Conservation (phyloP, 2,329 filamentous ascomycete genomes). For the Monosporascus sp. region DNA sequence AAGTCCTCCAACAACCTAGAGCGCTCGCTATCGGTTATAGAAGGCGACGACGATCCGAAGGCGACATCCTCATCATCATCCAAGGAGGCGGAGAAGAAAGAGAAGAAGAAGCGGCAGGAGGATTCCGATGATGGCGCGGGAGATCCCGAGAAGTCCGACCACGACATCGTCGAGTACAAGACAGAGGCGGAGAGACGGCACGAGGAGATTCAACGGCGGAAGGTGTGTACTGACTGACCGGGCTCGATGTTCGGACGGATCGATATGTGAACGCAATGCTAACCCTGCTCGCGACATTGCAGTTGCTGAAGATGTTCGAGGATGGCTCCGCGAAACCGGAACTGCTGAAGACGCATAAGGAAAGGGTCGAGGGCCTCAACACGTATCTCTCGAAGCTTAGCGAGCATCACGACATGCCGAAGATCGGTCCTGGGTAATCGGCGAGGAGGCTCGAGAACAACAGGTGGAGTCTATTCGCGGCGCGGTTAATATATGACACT, state of each 20-base stretch:
- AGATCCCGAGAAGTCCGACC: slow-evolving; percentile 19
- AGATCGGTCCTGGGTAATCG: slow-evolving; percentile 54
- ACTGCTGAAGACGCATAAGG: slow-evolving; percentile 92
- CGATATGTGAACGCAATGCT: slow-evolving; percentile 3
- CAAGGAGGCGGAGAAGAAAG: slow-evolving; percentile 19
- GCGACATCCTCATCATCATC: not conserved
- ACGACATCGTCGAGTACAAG: slow-evolving; percentile 46
- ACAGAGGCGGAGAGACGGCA: slow-evolving; percentile 79
- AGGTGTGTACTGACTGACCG: slow-evolving; percentile 51
- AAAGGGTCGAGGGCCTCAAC: slow-evolving; percentile 92
- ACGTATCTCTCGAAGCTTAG: slow-evolving; percentile 86
- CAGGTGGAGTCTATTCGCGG: not conserved
- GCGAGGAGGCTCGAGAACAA: not conserved
- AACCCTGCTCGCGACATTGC: slow-evolving; percentile 8
- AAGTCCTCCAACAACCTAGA: slow-evolving; percentile 38
- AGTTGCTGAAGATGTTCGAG: slow-evolving; percentile 78
- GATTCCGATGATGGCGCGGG: slow-evolving; percentile 24
- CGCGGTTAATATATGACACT: not conserved
- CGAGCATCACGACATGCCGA: slow-evolving; percentile 96
- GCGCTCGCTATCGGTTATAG: slow-evolving; percentile 35
- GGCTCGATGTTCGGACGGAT: not conserved
- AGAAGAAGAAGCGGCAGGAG: slow-evolving; percentile 14
- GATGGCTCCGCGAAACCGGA: slow-evolving; percentile 56
- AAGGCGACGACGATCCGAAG: not conserved
- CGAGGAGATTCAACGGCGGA: slow-evolving; percentile 75